Evolutionary conservation across 257 asterid species (phyloP), one percentile per base, ranked within the genome.

Genomic region (Gentiana straminea): DNA sequence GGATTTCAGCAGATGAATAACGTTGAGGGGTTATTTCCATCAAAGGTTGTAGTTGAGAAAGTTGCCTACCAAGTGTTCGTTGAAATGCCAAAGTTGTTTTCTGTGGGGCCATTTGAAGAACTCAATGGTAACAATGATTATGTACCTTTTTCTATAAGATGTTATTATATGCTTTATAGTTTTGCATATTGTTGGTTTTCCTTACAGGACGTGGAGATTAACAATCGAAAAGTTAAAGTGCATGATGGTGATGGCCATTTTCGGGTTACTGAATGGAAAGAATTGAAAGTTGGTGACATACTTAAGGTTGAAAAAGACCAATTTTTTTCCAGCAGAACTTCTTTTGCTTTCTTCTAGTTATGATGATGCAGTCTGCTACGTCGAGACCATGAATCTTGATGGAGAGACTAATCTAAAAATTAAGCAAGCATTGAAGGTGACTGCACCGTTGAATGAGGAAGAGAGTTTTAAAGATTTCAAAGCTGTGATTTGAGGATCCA

Each of bases 301-400:
- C 95, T 91, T 52, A 87, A 72, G 73, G 98, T 84, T 64, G 79
- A 79, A 70, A 87, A 87, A 67, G 92, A 91, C 67, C 79, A 87
- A 45, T 87, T 86, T 73, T 15, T 90, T 90, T 66, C 97, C 97
- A 0, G 93, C 97, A 52, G 95, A 90, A 58, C 79, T 90, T 39
- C 64, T 91, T 56, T 64, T 91, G 70, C 95, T 91, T 46, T 84
- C 98, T 0, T 84, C 98, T n/a, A 77, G 86, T 62, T 91, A 81
- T 34, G 98, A 87, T 2, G 98, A 87, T 62, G 92, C 84, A 2
- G 63, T 87, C 15, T 91, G 98, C 77, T 87, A 87, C 48, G 98
- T 91, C 3, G 96, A 91, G 83, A 87, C 97, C 15, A 90, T 90
- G 97, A 90, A 86, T 57, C 93, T 90, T 46, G 97, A 86, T 8